Conservation (phyloP, 2,329 filamentous ascomycete genomes). For the Sarocladium strictum region DNA sequence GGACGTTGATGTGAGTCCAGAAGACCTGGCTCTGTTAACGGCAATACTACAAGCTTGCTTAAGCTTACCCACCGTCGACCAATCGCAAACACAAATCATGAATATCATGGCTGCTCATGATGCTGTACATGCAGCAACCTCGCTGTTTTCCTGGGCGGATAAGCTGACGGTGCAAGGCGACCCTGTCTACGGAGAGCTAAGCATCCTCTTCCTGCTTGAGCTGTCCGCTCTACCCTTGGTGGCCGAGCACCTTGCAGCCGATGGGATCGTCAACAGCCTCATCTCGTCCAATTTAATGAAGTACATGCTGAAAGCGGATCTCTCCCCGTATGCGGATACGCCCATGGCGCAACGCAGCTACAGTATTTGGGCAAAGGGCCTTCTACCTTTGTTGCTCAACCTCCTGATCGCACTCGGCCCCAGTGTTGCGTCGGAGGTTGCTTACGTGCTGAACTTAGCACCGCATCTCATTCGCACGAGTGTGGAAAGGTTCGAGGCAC, state of each 20-base stretch:
- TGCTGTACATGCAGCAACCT: conserved; percentile 73
- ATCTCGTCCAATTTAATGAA: conserved; percentile 73
- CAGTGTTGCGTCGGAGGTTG: conserved; percentile 77
- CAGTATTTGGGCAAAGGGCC: conserved; percentile 81
- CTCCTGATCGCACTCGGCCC: conserved; percentile 75
- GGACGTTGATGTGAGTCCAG: conserved; percentile 48
- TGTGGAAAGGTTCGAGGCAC: conserved; percentile 63
- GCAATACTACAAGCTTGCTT: conserved; percentile 83
- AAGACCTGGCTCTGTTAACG: conserved; percentile 81
- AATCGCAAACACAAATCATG: conserved; percentile 64
- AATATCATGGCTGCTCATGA: conserved; percentile 65
- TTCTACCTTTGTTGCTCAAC: conserved; percentile 85
- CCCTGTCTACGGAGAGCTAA: conserved; percentile 90
- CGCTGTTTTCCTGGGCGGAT: conserved; percentile 91
- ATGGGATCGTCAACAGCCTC: conserved; percentile 75
- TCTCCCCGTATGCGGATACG: conserved; percentile 73
- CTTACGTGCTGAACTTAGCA: conserved; percentile 85
- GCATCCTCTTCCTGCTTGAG: conserved; percentile 80
- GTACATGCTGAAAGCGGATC: conserved; percentile 64
- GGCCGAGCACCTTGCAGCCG: conserved; percentile 84
- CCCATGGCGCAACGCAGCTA: conserved; percentile 68
- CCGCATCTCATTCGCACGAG: conserved; percentile 70
- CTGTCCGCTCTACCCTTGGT: conserved; percentile 74
- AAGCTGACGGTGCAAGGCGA: conserved; percentile 71
- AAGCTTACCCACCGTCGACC: conserved; percentile 68